A percentile compares a stretch with the other conserved stretches of the same genome.
phyloP scores from a whole-genome alignment of 176 grass and related monocot species.

The Thalia dealbata region DNA sequence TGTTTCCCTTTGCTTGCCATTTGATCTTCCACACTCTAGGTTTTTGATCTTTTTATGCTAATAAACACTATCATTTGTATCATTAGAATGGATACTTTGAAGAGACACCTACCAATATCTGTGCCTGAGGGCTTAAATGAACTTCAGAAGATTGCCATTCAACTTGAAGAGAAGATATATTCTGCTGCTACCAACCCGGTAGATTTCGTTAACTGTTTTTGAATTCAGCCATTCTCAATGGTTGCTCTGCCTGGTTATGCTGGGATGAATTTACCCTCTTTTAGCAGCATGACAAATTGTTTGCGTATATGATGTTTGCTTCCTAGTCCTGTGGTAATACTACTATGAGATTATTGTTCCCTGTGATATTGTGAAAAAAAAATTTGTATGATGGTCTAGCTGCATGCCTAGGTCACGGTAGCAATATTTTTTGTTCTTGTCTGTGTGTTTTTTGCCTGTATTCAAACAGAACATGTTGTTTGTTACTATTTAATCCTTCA shows the following conservation, averaged over 20 bases:
- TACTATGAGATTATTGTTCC: not conserved
- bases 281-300: not conserved
- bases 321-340: not conserved
- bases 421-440: too few species aligned
- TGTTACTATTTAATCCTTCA: too few species aligned
- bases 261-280: not conserved
- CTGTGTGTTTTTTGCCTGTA: too few species aligned
- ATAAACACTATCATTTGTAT: not conserved
- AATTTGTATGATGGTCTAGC: too few species aligned
- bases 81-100: conserved; percentile 71
- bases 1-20: not conserved
- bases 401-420: too few species aligned
- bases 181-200: conserved; percentile 49
- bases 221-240: too few species aligned
- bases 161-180: conserved; percentile 74
- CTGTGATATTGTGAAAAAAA: not conserved
- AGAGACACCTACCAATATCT: conserved; percentile 57
- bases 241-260: not conserved
- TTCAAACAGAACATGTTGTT: too few species aligned
- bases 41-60: conserved; percentile 1
- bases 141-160: conserved; percentile 56
- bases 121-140: conserved; percentile 55
- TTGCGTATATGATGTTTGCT: not conserved
- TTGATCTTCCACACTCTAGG: not conserved
- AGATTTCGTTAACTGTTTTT: not conserved